Base-by-base conservation (phyloP, 306 rosid genomes). In the Abrus precatorius region DNA sequence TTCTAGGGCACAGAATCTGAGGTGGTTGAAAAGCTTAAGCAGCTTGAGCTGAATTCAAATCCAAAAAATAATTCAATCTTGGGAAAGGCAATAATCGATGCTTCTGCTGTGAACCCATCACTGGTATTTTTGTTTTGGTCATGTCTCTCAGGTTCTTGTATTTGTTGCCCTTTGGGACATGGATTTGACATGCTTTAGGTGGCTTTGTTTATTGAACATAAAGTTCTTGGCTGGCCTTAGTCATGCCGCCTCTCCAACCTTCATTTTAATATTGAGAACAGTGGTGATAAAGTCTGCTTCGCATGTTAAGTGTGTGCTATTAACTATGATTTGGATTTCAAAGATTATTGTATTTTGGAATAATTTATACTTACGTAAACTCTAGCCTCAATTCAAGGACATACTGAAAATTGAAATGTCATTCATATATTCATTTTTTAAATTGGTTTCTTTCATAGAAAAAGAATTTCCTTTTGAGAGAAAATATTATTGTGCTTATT, bases 1-100 rank as follows among this genome's bases (percentile, higher is more conserved):
- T 85, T 88, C 60, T 86, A 95, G 98, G 91, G 91, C 76, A 88
- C 86, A 55, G 97, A 90, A 85, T 90, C 89, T 12, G 89, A 89
- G 63, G 92, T 89, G 56, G 77, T 90, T 83, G 92, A 93, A 79
- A 90, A 90, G 88, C 97, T 96, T 60, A 89, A 90, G 90, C 97
- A 85, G 87, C 92, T 87, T 33, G 92, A 87, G 72, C 70, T 83
- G 61, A 90, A 83, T 53, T 86, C 92, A 69, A 96, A 83, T 87
- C 84, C 89, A 72, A 84, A 86, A 43, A 87, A 83, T 62, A 88
- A 62, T 69, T 82, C 97, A 67, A 74, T 84, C 81, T 85, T 72
- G 68, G 92, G 92, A 77, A 90, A 90, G 92, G 97, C 93, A 76
- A 80, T 76, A 74, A 89, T 87, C 82, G 89, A 89, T 71, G 82